Evolutionary conservation across 2,329 filamentous ascomycete species (phyloP).

Genomic region (Cordyceps militaris): DNA sequence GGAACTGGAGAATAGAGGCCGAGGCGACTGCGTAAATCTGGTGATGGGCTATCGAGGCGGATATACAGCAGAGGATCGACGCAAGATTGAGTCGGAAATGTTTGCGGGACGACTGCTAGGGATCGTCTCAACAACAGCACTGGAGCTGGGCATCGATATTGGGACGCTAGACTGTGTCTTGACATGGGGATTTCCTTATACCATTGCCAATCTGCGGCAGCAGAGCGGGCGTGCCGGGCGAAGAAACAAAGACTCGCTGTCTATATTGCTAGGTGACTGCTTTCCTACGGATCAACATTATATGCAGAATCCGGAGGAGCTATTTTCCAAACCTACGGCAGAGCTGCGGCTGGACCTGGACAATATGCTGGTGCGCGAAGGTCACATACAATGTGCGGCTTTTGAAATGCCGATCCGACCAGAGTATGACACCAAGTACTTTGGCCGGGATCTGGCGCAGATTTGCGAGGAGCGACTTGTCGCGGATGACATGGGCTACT

Average conservation of each 20-base stretch:
- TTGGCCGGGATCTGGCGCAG: conserved; percentile 63
- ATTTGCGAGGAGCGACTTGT: conserved; percentile 69
- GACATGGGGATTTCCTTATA: conserved; percentile 91
- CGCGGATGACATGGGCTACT: conserved; percentile 72
- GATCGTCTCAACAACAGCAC: conserved; percentile 85
- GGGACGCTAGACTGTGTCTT: conserved; percentile 89
- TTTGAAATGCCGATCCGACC: conserved; percentile 90
- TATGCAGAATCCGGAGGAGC: conserved; percentile 91
- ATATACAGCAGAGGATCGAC: conserved; percentile 84
- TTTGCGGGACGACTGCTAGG: conserved; percentile 91
- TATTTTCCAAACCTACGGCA: conserved; percentile 86
- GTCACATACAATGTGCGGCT: conserved; percentile 91
- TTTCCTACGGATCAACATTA: conserved; percentile 93
- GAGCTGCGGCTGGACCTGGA: conserved; percentile 86
- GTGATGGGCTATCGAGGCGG: conserved; percentile 96
- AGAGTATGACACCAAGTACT: conserved; percentile 67
- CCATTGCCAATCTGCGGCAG: conserved; percentile 87
- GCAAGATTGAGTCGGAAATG: conserved; percentile 90
- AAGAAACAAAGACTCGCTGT: conserved; percentile 87
- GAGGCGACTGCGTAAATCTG: conserved; percentile 65
- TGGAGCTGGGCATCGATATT: conserved; percentile 93
- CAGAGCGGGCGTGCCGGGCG: conserved; percentile 90
- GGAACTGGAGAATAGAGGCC: conserved; percentile 66
- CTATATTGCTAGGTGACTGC: conserved; percentile 79
- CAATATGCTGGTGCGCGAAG: conserved; percentile 86